Evolutionary conservation across 2,329 filamentous ascomycete species (phyloP), one percentile per base, ranked within the genome.

Genomic region (Curvularia eragrostidis): DNA sequence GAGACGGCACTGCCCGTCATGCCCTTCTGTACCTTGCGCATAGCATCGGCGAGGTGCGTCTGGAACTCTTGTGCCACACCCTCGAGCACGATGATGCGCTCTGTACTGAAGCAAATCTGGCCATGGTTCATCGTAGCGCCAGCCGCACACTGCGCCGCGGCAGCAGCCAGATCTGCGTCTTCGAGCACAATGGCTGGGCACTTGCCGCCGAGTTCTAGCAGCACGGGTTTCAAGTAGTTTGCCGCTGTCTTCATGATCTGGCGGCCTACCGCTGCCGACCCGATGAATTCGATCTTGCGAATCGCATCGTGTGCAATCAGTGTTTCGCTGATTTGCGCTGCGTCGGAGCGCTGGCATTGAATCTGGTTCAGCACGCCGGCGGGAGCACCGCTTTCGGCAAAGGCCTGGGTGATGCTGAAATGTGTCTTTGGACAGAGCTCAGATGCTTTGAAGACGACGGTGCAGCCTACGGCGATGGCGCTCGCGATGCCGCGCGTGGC

Each of bases 61-160:
- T 76, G 79, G 74, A 89, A 89, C 24, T 79, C 71, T 23, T 80
- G 78, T 52, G 80, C 79, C 54, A 88, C 75, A 19, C 77, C 77
- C 51, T 80, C 79, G 69, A 87, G 81, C 19, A 88, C 84, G 21
- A 88, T 72, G 61, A 94, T 88, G 28, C 87, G 84, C 77, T 95
- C 91, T 0, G 91, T 94, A n/a, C 84, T 84, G 89, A 95, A 94
- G 82, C 91, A 95, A 48, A 94, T 85, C 78, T 96, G 91, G 0
- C 91, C 91, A 48, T 67, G 65, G 21, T 67, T 42, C 28, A 54
- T 48, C 42, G 59, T 55, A 55, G 66, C 68, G 19, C 68, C 65
- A 44, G 66, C 50, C 1, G 64, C 62, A 43, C 68, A 70, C n/a
- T 67, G 46, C n/a, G 18, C 50, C 0, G 68, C 68, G 5, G 68